Base-by-base conservation (phyloP, 441 rosid species). In the Euphorbia schlechtendalii region DNA sequence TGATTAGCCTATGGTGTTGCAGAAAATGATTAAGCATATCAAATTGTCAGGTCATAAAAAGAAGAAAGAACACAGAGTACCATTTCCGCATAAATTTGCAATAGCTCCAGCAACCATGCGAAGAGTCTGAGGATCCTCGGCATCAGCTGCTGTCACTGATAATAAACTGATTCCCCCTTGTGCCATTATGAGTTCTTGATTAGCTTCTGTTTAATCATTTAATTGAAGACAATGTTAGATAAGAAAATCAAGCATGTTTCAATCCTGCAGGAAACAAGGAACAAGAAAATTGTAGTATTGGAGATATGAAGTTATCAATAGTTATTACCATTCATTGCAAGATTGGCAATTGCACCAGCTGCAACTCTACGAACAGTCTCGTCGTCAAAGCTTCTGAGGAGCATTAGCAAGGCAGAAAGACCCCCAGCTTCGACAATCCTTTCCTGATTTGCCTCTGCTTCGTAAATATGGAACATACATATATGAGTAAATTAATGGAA, bases 71-170 rank as follows among this genome's bases (percentile, higher is more conserved):
- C 65, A 59, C 41, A 25, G 8, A 57, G 54, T 84, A 94, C 99
- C 99, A 66, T 94, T 94, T 76, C 99, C 98, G 69, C 99, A 91
- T 48, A 94, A 83, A 83, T 91, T 91, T 59, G 96, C 98, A 55
- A 94, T 80, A 70, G 99, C 99, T 65, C 98, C 98, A 67, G 99
- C 98, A 63, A 94, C 96, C 99, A 94, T 91, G 62, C 99, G 90
- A 32, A 94, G 81, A 63, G 97, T 94, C 78, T 86, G 99, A 49
- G 96, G 87, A 84, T 91, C 96, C 74, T 89, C 93, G 43, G 96
- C 97, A 80, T 87, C 88, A 52, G 96, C 82, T 62, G 96, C 96
- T 58, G 94, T 91, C 56, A 82, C 67, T 21, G 98, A 84, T 61
- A 94, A 73, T 72, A 94, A 79, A 73, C 89, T 86, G 70, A 94